Conservation (phyloP, 306 rosid species). For the Prunus fruticosa region DNA sequence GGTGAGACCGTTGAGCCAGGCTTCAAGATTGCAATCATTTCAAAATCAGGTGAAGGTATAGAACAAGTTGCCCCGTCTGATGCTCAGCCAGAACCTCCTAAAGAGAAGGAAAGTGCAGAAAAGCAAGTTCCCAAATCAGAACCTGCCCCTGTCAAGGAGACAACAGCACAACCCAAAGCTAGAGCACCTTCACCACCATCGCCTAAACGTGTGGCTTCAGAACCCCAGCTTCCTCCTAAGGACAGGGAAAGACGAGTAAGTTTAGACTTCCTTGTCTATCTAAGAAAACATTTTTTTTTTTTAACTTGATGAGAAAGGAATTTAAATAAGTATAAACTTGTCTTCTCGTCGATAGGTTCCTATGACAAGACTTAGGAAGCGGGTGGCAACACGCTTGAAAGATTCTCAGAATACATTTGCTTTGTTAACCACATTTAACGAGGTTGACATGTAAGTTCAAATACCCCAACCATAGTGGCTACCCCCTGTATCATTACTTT, state of each 20-base stretch:
- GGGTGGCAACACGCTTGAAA: conserved; percentile 65
- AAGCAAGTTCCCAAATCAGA: conserved; percentile 35
- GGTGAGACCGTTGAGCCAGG: conserved; percentile 68
- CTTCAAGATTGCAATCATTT: conserved; percentile 53
- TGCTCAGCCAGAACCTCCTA: conserved; percentile 36
- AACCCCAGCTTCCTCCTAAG: conserved; percentile 56
- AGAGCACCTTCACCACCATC: conserved; percentile 35
- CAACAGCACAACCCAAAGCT: conserved; percentile 25
- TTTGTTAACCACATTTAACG: conserved; percentile 62
- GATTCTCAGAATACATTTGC: conserved; percentile 71
- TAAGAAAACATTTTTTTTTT: neutral
- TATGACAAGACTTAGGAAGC: conserved; percentile 66
- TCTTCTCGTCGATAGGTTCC: conserved; percentile 43
- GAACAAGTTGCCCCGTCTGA: conserved; percentile 37
- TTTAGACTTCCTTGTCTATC: conserved; percentile 7
- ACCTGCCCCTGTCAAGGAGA: conserved; percentile 32
- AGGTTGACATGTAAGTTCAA: conserved; percentile 58
- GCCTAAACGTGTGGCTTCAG: conserved; percentile 31
- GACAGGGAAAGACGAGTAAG: conserved; percentile 72
- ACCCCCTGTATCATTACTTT: neutral
- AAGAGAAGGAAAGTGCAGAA: conserved; percentile 28
- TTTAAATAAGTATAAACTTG: neutral
- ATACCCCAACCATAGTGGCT: neutral
- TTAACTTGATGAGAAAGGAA: neutral
- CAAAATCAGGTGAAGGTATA: conserved; percentile 51